A percentile compares a stretch with the other conserved stretches of the same genome.
These are phyloP conservation scores for Fusarium napiforme DNA, from an alignment of 2,329 filamentous ascomycete genomes.

Conservation along the genomic window DNA sequence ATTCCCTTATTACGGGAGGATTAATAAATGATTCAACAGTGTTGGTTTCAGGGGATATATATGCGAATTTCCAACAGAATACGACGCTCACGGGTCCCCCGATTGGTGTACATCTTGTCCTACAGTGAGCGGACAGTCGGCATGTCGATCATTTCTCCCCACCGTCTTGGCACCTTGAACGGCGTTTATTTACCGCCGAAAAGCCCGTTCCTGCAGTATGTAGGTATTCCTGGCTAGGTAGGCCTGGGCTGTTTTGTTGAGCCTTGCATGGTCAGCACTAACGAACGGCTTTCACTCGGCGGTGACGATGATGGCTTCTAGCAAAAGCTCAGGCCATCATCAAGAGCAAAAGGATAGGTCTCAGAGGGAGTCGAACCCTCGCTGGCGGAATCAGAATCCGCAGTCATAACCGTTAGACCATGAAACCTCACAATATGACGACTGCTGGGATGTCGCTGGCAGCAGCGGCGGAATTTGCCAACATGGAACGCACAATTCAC, in stretches of 20 bases:
- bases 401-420: not conserved
- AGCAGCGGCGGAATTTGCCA: not conserved
- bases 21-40: not conserved
- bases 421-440: not conserved
- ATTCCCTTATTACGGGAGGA: not conserved
- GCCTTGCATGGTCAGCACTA: not conserved
- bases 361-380: not conserved
- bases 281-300: not conserved
- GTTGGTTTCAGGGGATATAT: not conserved
- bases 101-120: not conserved
- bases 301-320: not conserved
- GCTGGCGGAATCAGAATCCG: not conserved
- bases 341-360: not conserved
- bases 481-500: not conserved
- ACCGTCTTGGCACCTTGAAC: conserved; percentile 3
- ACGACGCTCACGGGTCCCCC: not conserved
- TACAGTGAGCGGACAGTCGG: not conserved
- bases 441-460: not conserved
- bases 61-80: not conserved
- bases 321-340: not conserved
- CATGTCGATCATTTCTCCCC: not conserved
- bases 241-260: not conserved
- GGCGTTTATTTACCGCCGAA: not conserved
- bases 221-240: not conserved
- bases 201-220: not conserved